Base-by-base conservation (phyloP, 179 eudicot genomes). In the Spinacia oleracea region DNA sequence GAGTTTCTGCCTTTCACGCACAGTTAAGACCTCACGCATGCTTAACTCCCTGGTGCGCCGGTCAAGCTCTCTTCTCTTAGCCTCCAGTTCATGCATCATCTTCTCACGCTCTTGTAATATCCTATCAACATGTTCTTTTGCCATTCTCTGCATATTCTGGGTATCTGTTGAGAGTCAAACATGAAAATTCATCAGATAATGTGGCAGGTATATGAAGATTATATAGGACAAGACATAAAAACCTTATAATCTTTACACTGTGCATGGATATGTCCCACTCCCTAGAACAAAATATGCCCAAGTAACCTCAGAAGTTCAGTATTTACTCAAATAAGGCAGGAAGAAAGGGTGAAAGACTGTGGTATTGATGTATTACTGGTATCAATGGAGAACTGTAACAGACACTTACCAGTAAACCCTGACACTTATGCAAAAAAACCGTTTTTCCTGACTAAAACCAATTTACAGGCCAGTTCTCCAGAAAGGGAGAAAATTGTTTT, bases 1-100 rank as follows among this genome's bases (percentile, higher is more conserved):
- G 18, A 91, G 88, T 81, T 86, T 88, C 71, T 77, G 87, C 77
- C 83, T 76, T 71, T 92, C 92, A n/a, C 74, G 87, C 68, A 87
- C 91, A 69, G 90, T 92, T 67, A 70, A 56, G 34, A 81, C 86
- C 81, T 89, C 89, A 62, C 88, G 84, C 56, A 70, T 81, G 84
- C 86, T 75, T 75, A 91, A 75, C 58, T 90, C 91, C 60, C 88
- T 79, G 9, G 86, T 80, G 5, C 86, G 88, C 76, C 64, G 70
- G 69, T 87, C 86, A 80, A 90, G 83, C 43, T 88, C 84, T 74
- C 42, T 85, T 46, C 81, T 83, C 79, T 78, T 84, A 9, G 81
- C 27, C 79, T 88, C 89, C 87, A 89, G 65, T 67, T 86, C 89
- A 75, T 78, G 80, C 16, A 81, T 85, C 72, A 83, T 77, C 43